phyloP scores from a whole-genome alignment of 805 yeast genomes.

The Saccharomycopsis oosterbeekiorum region DNA sequence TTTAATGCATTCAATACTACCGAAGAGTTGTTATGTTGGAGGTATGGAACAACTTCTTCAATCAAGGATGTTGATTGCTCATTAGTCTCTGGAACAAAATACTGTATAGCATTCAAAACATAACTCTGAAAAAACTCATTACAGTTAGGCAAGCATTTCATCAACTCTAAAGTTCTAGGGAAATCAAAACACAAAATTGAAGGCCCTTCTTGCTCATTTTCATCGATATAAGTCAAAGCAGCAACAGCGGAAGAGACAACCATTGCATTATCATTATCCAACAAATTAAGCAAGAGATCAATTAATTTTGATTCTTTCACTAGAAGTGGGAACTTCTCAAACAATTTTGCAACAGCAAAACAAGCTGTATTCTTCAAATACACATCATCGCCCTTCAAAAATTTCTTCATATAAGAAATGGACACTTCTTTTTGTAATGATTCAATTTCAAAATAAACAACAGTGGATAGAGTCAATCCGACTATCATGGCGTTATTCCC shows the following conservation, averaged over 20 bases:
- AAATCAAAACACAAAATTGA: conserved; percentile 46
- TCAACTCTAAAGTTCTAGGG: conserved; percentile 34
- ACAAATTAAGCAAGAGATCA: conserved; percentile 37
- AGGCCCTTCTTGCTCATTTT: conserved; percentile 29
- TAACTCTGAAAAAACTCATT: conserved; percentile 71
- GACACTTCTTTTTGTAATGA: conserved; percentile 33
- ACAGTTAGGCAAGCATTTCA: conserved; percentile 24
- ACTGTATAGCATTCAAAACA: conserved; percentile 51
- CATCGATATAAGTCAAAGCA: conserved; percentile 55
- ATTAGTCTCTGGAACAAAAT: conserved; percentile 61
- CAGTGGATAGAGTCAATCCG: conserved; percentile 53
- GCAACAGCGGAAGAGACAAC: conserved; percentile 69
- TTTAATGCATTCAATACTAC: conserved; percentile 73
- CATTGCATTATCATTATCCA: conserved; percentile 46
- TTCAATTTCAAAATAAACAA: conserved; percentile 46
- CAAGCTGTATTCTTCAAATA: conserved; percentile 63
- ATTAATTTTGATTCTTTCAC: conserved; percentile 37
- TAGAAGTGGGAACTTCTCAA: conserved; percentile 42
- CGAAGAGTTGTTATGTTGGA: conserved; percentile 73
- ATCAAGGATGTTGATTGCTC: conserved; percentile 57
- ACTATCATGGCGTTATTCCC: conserved; percentile 29
- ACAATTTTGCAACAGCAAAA: conserved; percentile 56
- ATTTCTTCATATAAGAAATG: conserved; percentile 25
- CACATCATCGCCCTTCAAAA: conserved; percentile 40
- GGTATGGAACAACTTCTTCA: conserved; percentile 54